Evolutionary conservation across 371 early-diverging fungal genomes (phyloP).

Genomic region (Massospora cicadina): DNA sequence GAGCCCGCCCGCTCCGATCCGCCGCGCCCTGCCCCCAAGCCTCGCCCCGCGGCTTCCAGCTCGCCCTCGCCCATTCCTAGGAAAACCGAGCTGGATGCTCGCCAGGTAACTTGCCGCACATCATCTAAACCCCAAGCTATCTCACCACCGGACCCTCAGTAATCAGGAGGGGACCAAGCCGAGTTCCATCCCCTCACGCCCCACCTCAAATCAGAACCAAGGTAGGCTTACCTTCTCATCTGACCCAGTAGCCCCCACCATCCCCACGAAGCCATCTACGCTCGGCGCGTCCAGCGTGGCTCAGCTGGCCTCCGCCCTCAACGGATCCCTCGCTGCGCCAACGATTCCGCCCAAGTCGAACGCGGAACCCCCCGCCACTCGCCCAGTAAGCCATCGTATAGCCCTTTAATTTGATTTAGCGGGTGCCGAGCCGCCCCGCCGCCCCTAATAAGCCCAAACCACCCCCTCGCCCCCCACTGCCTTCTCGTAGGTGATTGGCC

Average conservation of each 20-base stretch:
- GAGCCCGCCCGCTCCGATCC: background rate
- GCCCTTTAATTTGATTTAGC: background rate
- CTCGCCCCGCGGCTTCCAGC: slow-evolving; percentile 16
- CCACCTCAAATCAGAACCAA: background rate
- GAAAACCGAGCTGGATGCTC: slow-evolving; percentile 29
- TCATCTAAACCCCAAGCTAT: too few species aligned
- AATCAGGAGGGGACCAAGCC: background rate
- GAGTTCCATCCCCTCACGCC: background rate
- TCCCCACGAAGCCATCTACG: background rate
- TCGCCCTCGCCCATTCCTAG: slow-evolving; percentile 20
- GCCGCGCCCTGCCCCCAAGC: slow-evolving; percentile 15
- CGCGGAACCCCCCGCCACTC: background rate
- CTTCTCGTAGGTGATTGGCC: background rate
- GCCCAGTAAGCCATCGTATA: background rate
- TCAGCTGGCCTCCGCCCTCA: background rate
- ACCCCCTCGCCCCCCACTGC: background rate
- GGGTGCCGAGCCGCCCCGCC: background rate
- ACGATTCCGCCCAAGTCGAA: background rate
- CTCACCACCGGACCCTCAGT: background rate
- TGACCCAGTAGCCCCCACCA: background rate
- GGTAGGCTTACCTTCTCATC: background rate
- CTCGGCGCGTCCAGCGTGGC: background rate
- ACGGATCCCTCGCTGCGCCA: background rate
- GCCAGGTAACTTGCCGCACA: slow-evolving; percentile 16
- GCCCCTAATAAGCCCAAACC: background rate